Conservation (phyloP, 768 basidiomycete species). For the Trametes cubensis region DNA sequence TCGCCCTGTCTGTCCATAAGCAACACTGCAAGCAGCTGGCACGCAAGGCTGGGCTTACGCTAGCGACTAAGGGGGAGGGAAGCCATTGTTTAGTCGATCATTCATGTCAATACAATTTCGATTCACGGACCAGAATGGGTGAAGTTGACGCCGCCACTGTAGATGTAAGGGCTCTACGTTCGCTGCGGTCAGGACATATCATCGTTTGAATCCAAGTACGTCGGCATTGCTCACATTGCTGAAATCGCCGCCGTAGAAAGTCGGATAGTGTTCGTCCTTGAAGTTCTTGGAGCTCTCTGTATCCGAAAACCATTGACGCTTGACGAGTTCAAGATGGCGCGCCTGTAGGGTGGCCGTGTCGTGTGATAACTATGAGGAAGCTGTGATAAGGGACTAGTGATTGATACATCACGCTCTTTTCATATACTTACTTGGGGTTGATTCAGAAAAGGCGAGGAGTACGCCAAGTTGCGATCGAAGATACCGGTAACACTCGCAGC, state of each 20-base stretch:
- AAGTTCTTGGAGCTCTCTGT: conserved; percentile 37
- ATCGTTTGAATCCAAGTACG: background rate
- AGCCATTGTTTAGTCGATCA: background rate
- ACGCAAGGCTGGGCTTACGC: conserved; percentile 37
- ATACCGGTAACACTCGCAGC: conserved; percentile 3
- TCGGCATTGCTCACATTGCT: conserved; percentile 43
- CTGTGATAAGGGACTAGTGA: no score
- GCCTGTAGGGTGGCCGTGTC: conserved; percentile 41
- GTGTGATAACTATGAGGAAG: conserved; percentile 39
- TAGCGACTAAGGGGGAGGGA: conserved; percentile 42
- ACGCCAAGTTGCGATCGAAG: conserved; percentile 12
- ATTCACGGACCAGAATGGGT: conserved; percentile 47
- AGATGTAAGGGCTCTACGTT: conserved; percentile 47
- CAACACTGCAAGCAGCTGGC: no score
- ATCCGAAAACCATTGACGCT: conserved; percentile 39
- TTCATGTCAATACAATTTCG: background rate
- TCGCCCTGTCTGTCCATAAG: conserved; percentile 44
- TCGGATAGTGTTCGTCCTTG: conserved; percentile 49
- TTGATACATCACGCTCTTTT: no score
- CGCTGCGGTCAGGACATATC: no score
- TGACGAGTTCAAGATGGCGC: conserved; percentile 31
- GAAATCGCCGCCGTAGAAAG: conserved; percentile 52
- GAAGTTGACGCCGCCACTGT: conserved; percentile 53
- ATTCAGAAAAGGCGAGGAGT: background rate
- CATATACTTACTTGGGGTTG: background rate